phyloP scores from a whole-genome alignment of 305 asterid species.

The Ilex paraguariensis region DNA sequence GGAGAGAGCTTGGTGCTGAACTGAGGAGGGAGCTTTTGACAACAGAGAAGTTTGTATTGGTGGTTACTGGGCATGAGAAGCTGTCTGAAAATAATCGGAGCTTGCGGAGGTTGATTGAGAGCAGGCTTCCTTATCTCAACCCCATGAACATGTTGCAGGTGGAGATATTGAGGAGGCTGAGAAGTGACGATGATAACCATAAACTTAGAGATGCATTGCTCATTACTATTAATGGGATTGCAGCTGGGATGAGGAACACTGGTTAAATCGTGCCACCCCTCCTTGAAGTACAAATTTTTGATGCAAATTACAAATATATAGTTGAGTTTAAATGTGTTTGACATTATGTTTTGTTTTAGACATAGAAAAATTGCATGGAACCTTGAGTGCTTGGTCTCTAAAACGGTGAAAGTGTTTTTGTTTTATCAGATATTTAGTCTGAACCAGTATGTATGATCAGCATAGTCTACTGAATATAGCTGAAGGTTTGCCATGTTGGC shows the following conservation, averaged over 20 bases:
- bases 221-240: slow-evolving; percentile 86
- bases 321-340: too few species aligned
- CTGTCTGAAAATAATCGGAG: slow-evolving; percentile 70
- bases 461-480: too few species aligned
- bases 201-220: slow-evolving; percentile 84
- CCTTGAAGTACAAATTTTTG: too few species aligned
- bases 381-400: too few species aligned
- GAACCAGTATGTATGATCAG: too few species aligned
- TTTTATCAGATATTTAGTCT: too few species aligned
- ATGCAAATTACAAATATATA: too few species aligned
- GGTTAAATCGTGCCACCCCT: slow-evolving; percentile 33
- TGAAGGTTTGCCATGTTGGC: too few species aligned
- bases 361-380: too few species aligned
- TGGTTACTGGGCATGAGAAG: slow-evolving; percentile 79
- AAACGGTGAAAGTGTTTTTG: too few species aligned
- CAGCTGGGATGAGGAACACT: slow-evolving; percentile 97
- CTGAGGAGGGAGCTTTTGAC: slow-evolving; percentile 71
- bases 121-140: slow-evolving; percentile 88
- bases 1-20: slow-evolving; percentile 66
- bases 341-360: too few species aligned
- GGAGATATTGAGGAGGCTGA: slow-evolving; percentile 82
- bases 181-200: slow-evolving; percentile 65
- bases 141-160: slow-evolving; percentile 95
- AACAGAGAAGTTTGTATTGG: slow-evolving; percentile 61
- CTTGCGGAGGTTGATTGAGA: slow-evolving; percentile 74